These are phyloP conservation scores for Kurtzmaniella quercitrusa DNA, from an alignment of 1,139 yeast genomes.

Conservation along the genomic window DNA sequence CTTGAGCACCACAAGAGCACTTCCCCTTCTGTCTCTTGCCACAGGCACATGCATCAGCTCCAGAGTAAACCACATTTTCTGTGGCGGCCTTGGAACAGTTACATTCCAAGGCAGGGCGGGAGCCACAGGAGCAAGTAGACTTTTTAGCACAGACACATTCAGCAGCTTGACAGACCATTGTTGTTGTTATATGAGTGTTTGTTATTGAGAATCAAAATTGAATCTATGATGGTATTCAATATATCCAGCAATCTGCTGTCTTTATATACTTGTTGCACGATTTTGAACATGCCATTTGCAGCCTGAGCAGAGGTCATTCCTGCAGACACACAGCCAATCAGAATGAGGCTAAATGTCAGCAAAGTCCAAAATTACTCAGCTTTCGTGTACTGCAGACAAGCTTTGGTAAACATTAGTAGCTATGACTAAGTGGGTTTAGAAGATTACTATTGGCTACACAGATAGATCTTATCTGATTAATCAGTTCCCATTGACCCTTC, in stretches of 20 bases:
- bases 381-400: not conserved
- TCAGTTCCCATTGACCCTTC: too few species aligned
- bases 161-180: slow-evolving; percentile 42
- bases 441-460: not conserved
- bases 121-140: slow-evolving; percentile 50
- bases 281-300: not conserved
- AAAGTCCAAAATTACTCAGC: not conserved
- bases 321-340: not conserved
- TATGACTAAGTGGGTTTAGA: not conserved
- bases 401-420: not conserved
- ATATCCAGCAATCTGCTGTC: not conserved
- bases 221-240: not conserved
- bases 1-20: slow-evolving; percentile 41
- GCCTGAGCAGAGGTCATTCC: not conserved
- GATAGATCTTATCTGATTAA: not conserved
- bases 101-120: slow-evolving; percentile 43
- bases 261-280: not conserved
- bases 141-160: slow-evolving; percentile 46
- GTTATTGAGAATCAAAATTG: not conserved
- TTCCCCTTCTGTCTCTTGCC: slow-evolving; percentile 39
- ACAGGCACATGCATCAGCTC: slow-evolving; percentile 40
- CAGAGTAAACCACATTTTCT: slow-evolving; percentile 37
- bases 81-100: slow-evolving; percentile 38
- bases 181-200: slow-evolving; percentile 3
- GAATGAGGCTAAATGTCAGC: not conserved